Evolutionary conservation across 768 basidiomycete species (phyloP), one percentile per base, ranked within the genome.

Genomic region (Pleurotus pulmonarius): DNA sequence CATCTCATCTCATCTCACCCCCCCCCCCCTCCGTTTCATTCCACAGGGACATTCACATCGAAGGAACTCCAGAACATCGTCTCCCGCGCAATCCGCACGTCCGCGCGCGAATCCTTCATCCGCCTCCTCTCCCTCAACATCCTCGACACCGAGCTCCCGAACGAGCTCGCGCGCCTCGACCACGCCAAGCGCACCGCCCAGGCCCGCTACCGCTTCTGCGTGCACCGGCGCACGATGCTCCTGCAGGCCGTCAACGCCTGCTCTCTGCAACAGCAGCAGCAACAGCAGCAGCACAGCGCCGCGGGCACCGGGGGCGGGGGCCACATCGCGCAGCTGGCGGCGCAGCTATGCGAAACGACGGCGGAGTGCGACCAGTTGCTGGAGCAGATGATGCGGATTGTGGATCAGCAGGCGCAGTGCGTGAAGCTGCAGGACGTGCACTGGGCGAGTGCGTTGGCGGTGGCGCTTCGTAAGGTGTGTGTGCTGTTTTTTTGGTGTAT

Each of bases 381-480:
- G 58, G 77, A 79, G 40, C 81, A 85, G 56, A 71, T 93, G 4
- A 65, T 87, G 39, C 74, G 74, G 18, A 75, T 83, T 43, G 70
- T 74, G 3, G 86, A 89, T 63, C 90, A 89, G 60, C 75, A 83
- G 26, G 71, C 77, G 0, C 89, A 92, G 67, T 78, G 92, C 3
- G 69, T 75, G 12, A 73, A 75, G 39, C 61, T 90, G 40, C 74
- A 83, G 8, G 85, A 90, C 56, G 70, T 77, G 38, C 91, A 92
- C 68, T 83, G 81, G 71, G 78, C 87, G 1, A 88, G 87, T n/a
- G 88, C 90, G 15, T 78, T 92, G 9, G 83, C 85, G 0, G 81
- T 93, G 60, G 90, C 87, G 1, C 66, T 93, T 49, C 80, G 90
- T 9, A 93, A 93, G 72, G 81, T 80, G 55, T 16, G 68, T 60